Evolutionary conservation across 2,329 filamentous ascomycete species (phyloP).

Genomic region (Trichocomaceae sp.): DNA sequence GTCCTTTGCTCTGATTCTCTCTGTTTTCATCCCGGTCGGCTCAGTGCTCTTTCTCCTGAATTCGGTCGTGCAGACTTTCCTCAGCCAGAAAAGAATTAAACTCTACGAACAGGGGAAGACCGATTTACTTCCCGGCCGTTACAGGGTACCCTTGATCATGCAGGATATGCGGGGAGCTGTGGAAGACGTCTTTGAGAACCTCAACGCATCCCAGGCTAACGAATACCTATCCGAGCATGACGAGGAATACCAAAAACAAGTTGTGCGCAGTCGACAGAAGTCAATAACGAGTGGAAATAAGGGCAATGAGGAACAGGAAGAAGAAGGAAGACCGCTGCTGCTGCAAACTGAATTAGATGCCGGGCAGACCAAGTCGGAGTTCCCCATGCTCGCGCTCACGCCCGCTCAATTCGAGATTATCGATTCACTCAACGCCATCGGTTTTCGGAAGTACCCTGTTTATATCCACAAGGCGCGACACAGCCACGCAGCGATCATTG

Average conservation of each 20-base stretch:
- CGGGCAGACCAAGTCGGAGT: conserved; percentile 32
- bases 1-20: conserved; percentile 59
- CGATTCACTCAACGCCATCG: conserved; percentile 60
- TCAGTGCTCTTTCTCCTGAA: conserved; percentile 67
- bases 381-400: conserved; percentile 70
- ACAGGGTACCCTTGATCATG: conserved; percentile 69
- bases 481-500: conserved; percentile 84
- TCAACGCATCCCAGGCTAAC: conserved; percentile 62
- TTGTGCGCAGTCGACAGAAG: conserved; percentile 2
- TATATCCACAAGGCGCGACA: conserved; percentile 60
- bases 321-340: conserved; percentile 10
- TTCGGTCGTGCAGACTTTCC: conserved; percentile 66
- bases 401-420: conserved; percentile 81
- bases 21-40: conserved; percentile 67
- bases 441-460: conserved; percentile 53
- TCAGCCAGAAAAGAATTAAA: conserved; percentile 66
- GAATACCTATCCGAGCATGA: conserved; percentile 60
- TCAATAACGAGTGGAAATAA: conserved; percentile 16
- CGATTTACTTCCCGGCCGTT: conserved; percentile 61
- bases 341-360: conserved; percentile 19
- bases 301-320: conserved; percentile 8
- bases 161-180: conserved; percentile 68
- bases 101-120: conserved; percentile 66
- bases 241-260: conserved; percentile 40
- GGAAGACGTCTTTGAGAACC: conserved; percentile 68